Base-by-base conservation (phyloP, 306 rosid species). In the Parietaria judaica region DNA sequence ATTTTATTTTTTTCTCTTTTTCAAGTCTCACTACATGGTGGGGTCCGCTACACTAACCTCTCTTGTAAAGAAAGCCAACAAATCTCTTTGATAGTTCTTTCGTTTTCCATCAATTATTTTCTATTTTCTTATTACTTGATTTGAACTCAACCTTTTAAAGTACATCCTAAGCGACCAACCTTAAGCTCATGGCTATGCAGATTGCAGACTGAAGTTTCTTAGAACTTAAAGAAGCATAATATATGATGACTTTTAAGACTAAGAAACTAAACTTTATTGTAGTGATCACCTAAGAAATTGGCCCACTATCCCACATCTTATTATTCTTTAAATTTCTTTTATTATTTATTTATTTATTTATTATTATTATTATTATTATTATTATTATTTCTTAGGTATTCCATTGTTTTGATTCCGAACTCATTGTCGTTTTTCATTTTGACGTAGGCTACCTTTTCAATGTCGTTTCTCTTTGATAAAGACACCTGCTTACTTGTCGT, bases 121-220 rank as follows among this genome's bases (percentile, higher is more conserved):
- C n/a, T 35, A 23, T 57, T 57, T 57, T 55, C 38, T 7, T 11
- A 66, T 89, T 77, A 70, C 97, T 90, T 90, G 72, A 68, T 70
- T 73, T 74, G 71, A 72, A 86, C 97, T 90, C 97, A 71, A 77
- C 37, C 72, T 70, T 56, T 60, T 53, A 76, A 92, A 79, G 84
- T 90, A 68, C 64, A 65, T 66, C 61, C 69, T 51, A 90, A 84
- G 95, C 82, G 39, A 82, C 71, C 71, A 65, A 70, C 77, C 74
- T 12, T 54, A 73, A 78, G 61, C 61, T 56, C 52, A 52, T 58
- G 58, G 74, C 59, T 63, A 64, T 43, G 56, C n/a, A n/a, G n/a
- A n/a, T n/a, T n/a, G n/a, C n/a, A 61, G 68, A 70, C 69, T 81
- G 72, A 75, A 69, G 66, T 63, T 72, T 74, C 86, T 86, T 89